phyloP scores from a whole-genome alignment of 2,329 filamentous ascomycete genomes.

The Curvularia hawaiiensis region DNA sequence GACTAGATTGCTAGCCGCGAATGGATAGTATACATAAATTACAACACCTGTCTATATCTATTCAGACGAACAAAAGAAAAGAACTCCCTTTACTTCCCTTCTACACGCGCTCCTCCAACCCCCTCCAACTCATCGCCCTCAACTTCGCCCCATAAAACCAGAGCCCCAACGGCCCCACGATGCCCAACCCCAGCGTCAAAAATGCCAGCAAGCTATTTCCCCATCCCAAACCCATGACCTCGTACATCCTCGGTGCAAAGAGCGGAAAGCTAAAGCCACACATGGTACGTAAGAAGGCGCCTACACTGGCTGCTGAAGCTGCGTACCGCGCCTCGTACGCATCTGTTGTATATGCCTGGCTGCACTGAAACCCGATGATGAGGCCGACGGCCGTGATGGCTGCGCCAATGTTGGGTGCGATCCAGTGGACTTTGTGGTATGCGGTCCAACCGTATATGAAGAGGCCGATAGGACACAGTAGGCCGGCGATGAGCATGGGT shows the following conservation, averaged over 20 bases:
- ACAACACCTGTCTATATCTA: too few relatives aligned
- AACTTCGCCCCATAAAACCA: conserved; percentile 50
- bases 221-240: conserved; percentile 61
- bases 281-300: conserved; percentile 60
- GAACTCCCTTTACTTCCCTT: neutral
- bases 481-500: conserved; percentile 60
- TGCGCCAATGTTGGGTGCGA: conserved; percentile 60
- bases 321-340: conserved; percentile 57
- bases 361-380: conserved; percentile 63
- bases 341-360: conserved; percentile 68
- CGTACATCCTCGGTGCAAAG: conserved; percentile 63
- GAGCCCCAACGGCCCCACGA: conserved; percentile 54
- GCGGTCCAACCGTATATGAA: conserved; percentile 62
- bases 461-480: conserved; percentile 56
- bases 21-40: too few relatives aligned
- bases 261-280: conserved; percentile 63
- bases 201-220: conserved; percentile 62
- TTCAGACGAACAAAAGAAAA: neutral
- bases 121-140: conserved; percentile 28
- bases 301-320: conserved; percentile 62
- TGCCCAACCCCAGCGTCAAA: conserved; percentile 54
- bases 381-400: conserved; percentile 52
- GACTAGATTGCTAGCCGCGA: too few relatives aligned
- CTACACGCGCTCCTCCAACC: neutral
- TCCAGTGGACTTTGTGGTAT: conserved; percentile 60